phyloP scores from a whole-genome alignment of 2,329 filamentous ascomycete genomes.

The Amesomyces nigricolor region DNA sequence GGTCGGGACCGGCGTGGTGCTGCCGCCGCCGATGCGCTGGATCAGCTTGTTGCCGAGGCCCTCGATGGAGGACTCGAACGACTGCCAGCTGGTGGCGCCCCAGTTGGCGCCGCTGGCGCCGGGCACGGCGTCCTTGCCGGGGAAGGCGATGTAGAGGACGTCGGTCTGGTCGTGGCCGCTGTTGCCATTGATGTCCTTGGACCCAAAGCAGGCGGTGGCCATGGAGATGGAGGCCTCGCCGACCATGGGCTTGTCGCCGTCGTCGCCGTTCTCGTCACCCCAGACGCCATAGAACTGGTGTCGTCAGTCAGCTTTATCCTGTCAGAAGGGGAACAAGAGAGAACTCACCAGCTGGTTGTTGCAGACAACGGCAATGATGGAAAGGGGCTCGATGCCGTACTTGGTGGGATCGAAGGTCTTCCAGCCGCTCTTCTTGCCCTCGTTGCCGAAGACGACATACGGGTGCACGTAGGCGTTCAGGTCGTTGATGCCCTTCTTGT shows the following conservation, averaged over 20 bases:
- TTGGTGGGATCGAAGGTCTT: constrained; percentile 38
- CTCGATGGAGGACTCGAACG: constrained; percentile 49
- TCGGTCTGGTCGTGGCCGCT: constrained; percentile 52
- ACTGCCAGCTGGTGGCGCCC: constrained; percentile 42
- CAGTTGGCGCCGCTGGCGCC: constrained; percentile 49
- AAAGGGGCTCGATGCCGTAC: constrained; percentile 43
- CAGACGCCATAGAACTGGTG: constrained; percentile 42
- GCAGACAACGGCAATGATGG: constrained; percentile 52
- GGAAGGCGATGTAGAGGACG: constrained; percentile 59
- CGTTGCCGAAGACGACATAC: constrained; percentile 51
- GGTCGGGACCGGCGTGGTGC: not conserved
- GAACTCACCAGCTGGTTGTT: constrained; percentile 39
- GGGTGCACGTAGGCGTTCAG: constrained; percentile 48
- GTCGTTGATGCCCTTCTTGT: constrained; percentile 37
- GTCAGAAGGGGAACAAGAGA: not conserved
- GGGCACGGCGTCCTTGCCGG: constrained; percentile 50
- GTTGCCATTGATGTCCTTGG: constrained; percentile 45
- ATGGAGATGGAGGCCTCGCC: constrained; percentile 46
- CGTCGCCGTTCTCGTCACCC: constrained; percentile 49
- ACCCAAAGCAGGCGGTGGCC: constrained; percentile 45
- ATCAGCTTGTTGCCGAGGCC: constrained; percentile 48
- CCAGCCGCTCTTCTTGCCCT: constrained; percentile 30
- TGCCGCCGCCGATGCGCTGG: constrained; percentile 12
- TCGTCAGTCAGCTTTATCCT: not conserved
- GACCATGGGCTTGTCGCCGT: constrained; percentile 34